Conservation (phyloP, 1,139 yeast genomes). For the Trichomonascaceae sp. region DNA sequence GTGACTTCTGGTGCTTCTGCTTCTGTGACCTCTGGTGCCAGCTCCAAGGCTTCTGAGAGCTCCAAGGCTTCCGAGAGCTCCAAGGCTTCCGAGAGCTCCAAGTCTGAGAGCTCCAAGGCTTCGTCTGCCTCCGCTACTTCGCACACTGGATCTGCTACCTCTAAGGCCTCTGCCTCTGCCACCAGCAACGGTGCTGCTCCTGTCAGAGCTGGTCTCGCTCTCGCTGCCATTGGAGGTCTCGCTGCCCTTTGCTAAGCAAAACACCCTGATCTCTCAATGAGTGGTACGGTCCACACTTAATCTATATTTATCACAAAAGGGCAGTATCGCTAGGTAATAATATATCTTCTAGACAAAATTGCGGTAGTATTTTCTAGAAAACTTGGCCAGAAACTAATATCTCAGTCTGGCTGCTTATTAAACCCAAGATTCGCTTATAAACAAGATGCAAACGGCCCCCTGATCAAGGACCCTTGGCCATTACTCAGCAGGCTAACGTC, state of each 20-base stretch:
- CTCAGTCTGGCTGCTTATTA: no score
- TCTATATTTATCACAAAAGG: no score
- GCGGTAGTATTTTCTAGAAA: no score
- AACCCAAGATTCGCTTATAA: no score
- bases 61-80: slow-evolving; percentile 7
- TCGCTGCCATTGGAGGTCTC: slow-evolving; percentile 14
- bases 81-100: slow-evolving; percentile 13
- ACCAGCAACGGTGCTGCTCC: slow-evolving; percentile 10
- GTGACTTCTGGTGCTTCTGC: slow-evolving; percentile 22
- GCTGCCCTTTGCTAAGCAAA: slow-evolving; percentile 8
- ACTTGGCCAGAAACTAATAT: no score
- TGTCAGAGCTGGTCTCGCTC: slow-evolving; percentile 7
- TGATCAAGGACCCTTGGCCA: no score
- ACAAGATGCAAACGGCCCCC: no score
- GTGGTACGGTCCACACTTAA: no score
- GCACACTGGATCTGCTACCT: slow-evolving; percentile 10
- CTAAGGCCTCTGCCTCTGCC: slow-evolving; percentile 10
- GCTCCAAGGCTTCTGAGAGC: slow-evolving; percentile 21
- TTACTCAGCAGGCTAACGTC: no score
- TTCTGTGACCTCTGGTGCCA: slow-evolving; percentile 30
- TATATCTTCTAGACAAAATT: no score
- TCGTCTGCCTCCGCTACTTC: slow-evolving; percentile 9
- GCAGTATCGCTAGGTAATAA: no score
- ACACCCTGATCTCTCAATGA: no score
- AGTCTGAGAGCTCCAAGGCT: slow-evolving; percentile 8